Base-by-base conservation (phyloP, 2,329 filamentous ascomycete species). In the Dichotomopilus funicola region DNA sequence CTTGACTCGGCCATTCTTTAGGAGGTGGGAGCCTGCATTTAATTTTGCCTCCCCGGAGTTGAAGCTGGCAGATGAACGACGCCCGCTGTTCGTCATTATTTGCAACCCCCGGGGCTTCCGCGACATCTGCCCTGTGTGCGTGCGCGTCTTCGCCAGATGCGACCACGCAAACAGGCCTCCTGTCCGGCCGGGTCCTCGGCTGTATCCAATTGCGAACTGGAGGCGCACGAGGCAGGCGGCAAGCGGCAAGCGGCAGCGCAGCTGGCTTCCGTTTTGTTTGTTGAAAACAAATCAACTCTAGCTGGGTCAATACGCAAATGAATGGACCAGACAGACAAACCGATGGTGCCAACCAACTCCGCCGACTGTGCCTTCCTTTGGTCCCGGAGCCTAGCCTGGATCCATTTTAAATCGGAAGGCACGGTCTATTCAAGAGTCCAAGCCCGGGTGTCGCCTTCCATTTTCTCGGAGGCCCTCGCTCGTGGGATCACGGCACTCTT, bases 311-410 rank as follows among this genome's bases (percentile, higher is more conserved):
- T 27, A 27, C 19, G 33, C 44, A 42, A 43, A 36, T 53, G 44
- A 53, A 27, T 27, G 19, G 19, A 27, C 19, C 19, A 27, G 19
- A 27, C 19, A 27, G 19, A 27, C 19, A 3, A 27, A 27, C 19
- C 19, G 19, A 27, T 27, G 19, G 19, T 27, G 19, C 19, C 19
- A 27, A 27, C 19, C 19, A 27, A 27, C 19, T 27, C 19, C 19
- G 19, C 19, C 19, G 19, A 38, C 48, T 19, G 49, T 41, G 40
- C 49, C 37, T 58, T 35, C 51, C 45, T 58, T 54, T 10, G 45
- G 34, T 54, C 46, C 57, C 56, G 49, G 59, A 57, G 34, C 44
- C 58, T 55, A 41, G 48, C 48, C 48, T 56, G 53, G 58, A 36
- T 51, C 55, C 49, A 38, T 43, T 49, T 7, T 7, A 37, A 31